These are phyloP conservation scores for Cyclotella kingstonii DNA, from an alignment of 108 stramenopile genomes.

Conservation along the genomic window DNA sequence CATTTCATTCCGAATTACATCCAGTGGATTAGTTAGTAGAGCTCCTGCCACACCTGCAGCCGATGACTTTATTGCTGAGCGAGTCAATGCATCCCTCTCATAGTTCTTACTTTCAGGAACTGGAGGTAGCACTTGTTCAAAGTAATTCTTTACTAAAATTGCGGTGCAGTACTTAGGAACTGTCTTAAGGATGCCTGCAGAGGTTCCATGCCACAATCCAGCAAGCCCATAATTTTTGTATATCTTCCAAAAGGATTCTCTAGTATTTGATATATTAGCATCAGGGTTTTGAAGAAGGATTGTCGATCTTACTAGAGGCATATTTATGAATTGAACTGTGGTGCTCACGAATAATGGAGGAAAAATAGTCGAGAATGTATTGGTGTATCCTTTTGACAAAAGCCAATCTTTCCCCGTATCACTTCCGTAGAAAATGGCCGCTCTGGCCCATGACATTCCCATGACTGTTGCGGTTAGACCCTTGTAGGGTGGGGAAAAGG, in stretches of 20 bases:
- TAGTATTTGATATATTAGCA: conserved; percentile 62
- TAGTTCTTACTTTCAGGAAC: conserved; percentile 54
- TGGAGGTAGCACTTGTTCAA: conserved; percentile 56
- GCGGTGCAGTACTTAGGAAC: conserved; percentile 97
- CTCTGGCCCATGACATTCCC: conserved; percentile 98
- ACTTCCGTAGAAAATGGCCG: conserved; percentile 93
- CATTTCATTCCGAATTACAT: conserved; percentile 98
- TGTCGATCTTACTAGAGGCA: conserved; percentile 91
- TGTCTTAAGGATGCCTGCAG: conserved; percentile 95
- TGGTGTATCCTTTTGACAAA: conserved; percentile 24
- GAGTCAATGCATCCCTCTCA: conserved; percentile 61
- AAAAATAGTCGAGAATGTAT: conserved; percentile 54
- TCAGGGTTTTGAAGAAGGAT: conserved; percentile 91
- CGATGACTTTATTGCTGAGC: conserved; percentile 86
- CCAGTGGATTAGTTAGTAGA: conserved; percentile 94
- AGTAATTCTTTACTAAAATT: conserved; percentile 88
- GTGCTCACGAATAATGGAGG: conserved; percentile 86
- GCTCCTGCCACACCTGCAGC: conserved; percentile 96
- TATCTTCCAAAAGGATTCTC: conserved; percentile 72
- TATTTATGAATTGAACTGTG: conserved; percentile 90
- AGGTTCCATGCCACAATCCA: conserved; percentile 91
- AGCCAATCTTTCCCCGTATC: conserved; percentile 80
- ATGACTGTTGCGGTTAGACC: conserved; percentile 85
- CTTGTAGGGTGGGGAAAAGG: conserved; percentile 93
- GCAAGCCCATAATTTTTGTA: conserved; percentile 66